These are phyloP conservation scores for Rhytidiadelphus loreus DNA, from an alignment of 225 moss, liverwort and hornwort species.

Conservation along the genomic window DNA sequence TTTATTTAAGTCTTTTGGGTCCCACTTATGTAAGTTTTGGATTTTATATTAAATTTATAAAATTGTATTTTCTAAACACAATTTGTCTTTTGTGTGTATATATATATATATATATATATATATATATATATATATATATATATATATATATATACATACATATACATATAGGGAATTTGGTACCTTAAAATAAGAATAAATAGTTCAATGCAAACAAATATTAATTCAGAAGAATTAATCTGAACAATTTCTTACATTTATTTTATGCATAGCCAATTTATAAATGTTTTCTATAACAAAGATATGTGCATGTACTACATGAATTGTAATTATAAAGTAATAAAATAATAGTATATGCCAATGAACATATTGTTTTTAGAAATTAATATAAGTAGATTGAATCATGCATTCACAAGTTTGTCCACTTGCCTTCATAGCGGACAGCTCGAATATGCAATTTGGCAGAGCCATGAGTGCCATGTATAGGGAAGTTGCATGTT, in stretches of 20 bases:
- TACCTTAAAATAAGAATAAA: too few relatives aligned
- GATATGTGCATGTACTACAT: accelerated
- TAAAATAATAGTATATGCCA: too few relatives aligned
- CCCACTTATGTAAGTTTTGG: neutral
- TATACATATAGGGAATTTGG: neutral
- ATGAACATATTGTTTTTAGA: too few relatives aligned
- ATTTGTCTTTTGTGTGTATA: too few relatives aligned
- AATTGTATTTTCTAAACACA: accelerated
- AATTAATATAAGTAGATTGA: neutral
- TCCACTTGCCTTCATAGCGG: slow-evolving; percentile 6
- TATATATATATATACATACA: neutral
- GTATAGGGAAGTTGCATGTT: neutral
- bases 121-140: neutral
- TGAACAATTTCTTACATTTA: neutral
- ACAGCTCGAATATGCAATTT: slow-evolving; percentile 11
- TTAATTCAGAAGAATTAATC: neutral
- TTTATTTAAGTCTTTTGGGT: neutral
- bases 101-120: neutral
- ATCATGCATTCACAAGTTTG: neutral
- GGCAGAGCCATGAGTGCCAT: neutral
- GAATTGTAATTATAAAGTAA: neutral
- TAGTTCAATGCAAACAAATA: neutral
- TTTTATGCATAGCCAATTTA: too few relatives aligned
- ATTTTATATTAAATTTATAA: neutral
- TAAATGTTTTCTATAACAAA: accelerated